Base-by-base conservation (phyloP, 2,329 filamentous ascomycete genomes). In the Fusarium chlamydosporum region DNA sequence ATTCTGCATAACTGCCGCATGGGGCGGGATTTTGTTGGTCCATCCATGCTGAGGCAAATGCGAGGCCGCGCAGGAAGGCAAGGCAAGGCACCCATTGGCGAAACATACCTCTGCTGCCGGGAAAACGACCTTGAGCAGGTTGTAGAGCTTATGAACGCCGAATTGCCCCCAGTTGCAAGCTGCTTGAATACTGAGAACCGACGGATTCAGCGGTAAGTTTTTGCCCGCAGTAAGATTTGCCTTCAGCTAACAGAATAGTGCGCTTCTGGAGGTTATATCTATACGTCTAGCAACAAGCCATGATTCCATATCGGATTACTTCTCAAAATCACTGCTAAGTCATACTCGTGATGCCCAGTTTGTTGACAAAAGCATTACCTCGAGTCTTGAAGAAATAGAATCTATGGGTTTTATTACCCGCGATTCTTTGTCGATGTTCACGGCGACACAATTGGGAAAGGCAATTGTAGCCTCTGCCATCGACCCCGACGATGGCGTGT, bases 1-100 rank as follows among this genome's bases (percentile, higher is more conserved):
- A 92, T 94, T 61, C 83, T 92, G 27, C 91, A 93, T 74, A 90
- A 88, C 65, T 91, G 90, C 31, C 85, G 89, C 40, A 93, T 94
- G 90, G 92, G 92, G 1, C 85, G 89, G 53, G 91, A 93, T 45
- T 81, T 93, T 47, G 87, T 94, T n/a, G 91, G 91, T 0, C 91
- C 92, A 13, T 89, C 91, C 6, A 92, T 94, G 89, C 82, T 94
- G 77, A 87, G 91, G 48, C 92, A 94, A 78, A 94, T 94, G 92
- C 87, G 91, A 74, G 92, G 92, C 4, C 85, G 92, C 63, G 92
- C 92, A 20, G 92, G 92, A 8, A 86, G 92, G 55, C 93, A 93
- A 78, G 92, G 92, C 48, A 94, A 93, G 74, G 91, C 92, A 56
- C 90, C 92, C 51, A 81, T 92, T 46, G 92, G 92, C 3, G 92